Evolutionary conservation across 768 basidiomycete genomes (phyloP).

Genomic region (Fomitopsis serialis): DNA sequence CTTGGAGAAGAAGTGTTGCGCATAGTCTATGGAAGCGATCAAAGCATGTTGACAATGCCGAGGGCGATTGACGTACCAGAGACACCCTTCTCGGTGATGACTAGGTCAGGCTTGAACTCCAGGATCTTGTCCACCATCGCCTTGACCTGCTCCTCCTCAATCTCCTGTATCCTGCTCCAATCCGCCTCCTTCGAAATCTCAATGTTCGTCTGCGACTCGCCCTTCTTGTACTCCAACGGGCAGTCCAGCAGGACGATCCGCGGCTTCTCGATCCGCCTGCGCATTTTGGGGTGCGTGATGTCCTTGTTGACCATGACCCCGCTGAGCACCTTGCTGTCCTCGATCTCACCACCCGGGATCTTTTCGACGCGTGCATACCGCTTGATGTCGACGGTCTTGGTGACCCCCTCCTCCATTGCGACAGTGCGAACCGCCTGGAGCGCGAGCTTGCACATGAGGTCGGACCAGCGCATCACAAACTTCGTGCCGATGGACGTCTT

Average conservation of each 20-base stretch:
- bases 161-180: slow-evolving; percentile 87
- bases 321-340: slow-evolving; percentile 78
- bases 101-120: slow-evolving; percentile 91
- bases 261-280: slow-evolving; percentile 84
- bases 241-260: slow-evolving; percentile 89
- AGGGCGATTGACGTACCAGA: slow-evolving; percentile 57
- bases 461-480: slow-evolving; percentile 93
- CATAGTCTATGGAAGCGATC: slow-evolving; percentile 56
- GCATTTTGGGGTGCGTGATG: slow-evolving; percentile 96
- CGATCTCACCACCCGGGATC: slow-evolving; percentile 96
- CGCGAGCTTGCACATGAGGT: slow-evolving; percentile 95
- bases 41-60: background rate
- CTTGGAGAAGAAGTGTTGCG: slow-evolving; percentile 86
- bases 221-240: slow-evolving; percentile 98
- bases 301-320: slow-evolving; percentile 99
- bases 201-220: slow-evolving; percentile 97
- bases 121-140: slow-evolving; percentile 75
- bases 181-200: slow-evolving; percentile 93
- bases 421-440: slow-evolving; percentile 90
- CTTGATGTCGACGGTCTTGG: slow-evolving; percentile 95
- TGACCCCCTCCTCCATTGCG: slow-evolving; percentile 64
- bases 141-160: slow-evolving; percentile 98
- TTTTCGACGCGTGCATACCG: slow-evolving; percentile 97
- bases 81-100: slow-evolving; percentile 97
- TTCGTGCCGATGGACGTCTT: slow-evolving; percentile 99